These are phyloP conservation scores for Metschnikowia cubensis DNA, from an alignment of 805 yeast genomes.

Conservation along the genomic window DNA sequence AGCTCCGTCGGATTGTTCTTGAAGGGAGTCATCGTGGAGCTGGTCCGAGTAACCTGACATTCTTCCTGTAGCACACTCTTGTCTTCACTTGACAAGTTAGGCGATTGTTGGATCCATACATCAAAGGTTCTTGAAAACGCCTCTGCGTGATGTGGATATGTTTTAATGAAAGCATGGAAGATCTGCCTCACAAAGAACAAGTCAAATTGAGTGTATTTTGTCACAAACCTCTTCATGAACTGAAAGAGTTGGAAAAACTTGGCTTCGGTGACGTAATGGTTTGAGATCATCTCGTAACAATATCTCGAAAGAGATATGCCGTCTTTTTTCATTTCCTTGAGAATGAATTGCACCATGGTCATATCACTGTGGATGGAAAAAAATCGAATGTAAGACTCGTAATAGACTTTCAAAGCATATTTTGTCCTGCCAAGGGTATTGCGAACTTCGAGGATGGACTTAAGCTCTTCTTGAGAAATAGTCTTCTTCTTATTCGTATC, in stretches of 20 bases:
- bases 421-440: constrained; percentile 12
- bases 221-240: constrained; percentile 20
- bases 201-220: constrained; percentile 19
- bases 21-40: constrained; percentile 28
- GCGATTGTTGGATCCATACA: constrained; percentile 18
- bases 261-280: constrained; percentile 24
- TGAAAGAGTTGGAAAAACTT: constrained; percentile 28
- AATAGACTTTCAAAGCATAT: constrained; percentile 23
- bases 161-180: constrained; percentile 29
- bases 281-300: constrained; percentile 22
- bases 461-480: constrained; percentile 25
- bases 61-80: constrained; percentile 12
- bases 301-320: constrained; percentile 20
- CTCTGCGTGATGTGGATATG: constrained; percentile 31
- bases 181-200: constrained; percentile 22
- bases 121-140: constrained; percentile 20
- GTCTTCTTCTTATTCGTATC: constrained; percentile 25
- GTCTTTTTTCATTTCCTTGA: constrained; percentile 25
- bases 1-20: constrained; percentile 14
- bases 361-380: constrained; percentile 27
- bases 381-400: constrained; percentile 27
- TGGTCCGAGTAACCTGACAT: constrained; percentile 19
- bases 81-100: constrained; percentile 6
- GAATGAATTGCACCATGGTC: constrained; percentile 24
- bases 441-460: constrained; percentile 15